A percentile compares a stretch with the other conserved stretches of the same genome.
These are phyloP conservation scores for Pseudogymnoascus sp. DNA, from an alignment of 2,329 filamentous ascomycete species.

Conservation along the genomic window DNA sequence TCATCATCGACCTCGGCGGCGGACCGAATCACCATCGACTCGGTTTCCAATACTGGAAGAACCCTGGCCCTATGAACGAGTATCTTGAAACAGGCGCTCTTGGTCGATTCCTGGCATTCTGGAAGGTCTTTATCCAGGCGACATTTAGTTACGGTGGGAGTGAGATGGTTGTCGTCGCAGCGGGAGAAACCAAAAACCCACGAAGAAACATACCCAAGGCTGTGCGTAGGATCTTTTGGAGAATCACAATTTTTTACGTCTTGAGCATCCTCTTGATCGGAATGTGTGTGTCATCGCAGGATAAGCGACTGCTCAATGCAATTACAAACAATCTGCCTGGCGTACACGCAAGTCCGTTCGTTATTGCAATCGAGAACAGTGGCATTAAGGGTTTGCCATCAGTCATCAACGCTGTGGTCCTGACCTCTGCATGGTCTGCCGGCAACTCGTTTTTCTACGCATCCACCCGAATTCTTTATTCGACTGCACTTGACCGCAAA, in stretches of 20 bases:
- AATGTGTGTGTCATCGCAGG: slow-evolving; percentile 48
- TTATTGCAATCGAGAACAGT: too few species aligned
- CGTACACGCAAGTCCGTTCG: too few species aligned
- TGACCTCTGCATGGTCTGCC: too few species aligned
- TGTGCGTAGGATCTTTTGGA: slow-evolving; percentile 46
- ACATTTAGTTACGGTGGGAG: slow-evolving; percentile 50
- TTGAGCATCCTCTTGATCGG: slow-evolving; percentile 39
- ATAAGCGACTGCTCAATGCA: too few species aligned
- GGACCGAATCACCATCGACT: slow-evolving; percentile 42
- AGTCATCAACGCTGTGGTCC: too few species aligned
- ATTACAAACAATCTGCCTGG: too few species aligned
- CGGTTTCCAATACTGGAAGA: slow-evolving; percentile 43
- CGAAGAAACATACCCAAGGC: slow-evolving; percentile 60
- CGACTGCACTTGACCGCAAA: too few species aligned
- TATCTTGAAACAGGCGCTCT: slow-evolving; percentile 39
- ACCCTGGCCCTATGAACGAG: slow-evolving; percentile 31
- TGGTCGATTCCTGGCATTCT: slow-evolving; percentile 51
- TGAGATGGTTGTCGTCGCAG: slow-evolving; percentile 53
- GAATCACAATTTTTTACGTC: slow-evolving; percentile 55
- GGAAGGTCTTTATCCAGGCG: slow-evolving; percentile 40
- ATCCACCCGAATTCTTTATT: too few species aligned
- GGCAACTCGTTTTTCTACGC: too few species aligned
- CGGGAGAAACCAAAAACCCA: slow-evolving; percentile 57
- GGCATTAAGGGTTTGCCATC: too few species aligned
- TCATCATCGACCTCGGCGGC: slow-evolving; percentile 50